Base-by-base conservation (phyloP, 345 rosid genomes). In the Gossypium longicalyx region DNA sequence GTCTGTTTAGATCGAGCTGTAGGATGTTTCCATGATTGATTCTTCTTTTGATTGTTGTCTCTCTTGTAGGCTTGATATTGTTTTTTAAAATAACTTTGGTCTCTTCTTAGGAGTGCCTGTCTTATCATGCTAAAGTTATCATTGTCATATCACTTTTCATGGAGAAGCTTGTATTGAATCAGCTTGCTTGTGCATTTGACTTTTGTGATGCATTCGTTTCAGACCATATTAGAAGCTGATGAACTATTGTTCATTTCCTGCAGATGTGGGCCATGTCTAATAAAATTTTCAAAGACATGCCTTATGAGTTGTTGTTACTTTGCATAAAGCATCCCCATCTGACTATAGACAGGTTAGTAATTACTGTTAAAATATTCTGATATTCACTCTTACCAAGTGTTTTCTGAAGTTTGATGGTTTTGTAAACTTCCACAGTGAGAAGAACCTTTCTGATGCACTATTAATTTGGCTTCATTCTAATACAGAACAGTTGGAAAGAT, bases 361-460 rank as follows among this genome's bases (percentile, higher is more conserved):
- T 61, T 56, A 23, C 77, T 54, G 3, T 13, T 61, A 65, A 13
- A 70, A 17, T 51, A 66, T 45, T 53, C 12, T 71, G 27, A 45
- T 54, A 79, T 58, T 56, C 45, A 61, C 22, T 45, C 29, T 48
- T 69, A 7, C n/a, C 0, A 17, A 41, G 12, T 74, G 52, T 74
- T 73, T 73, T 47, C 74, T 61, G 59, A 75, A 63, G 79, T 83
- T 80, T 87, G 75, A 84, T 80, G 52, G 64, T 72, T 78, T 72
- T 45, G 59, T 76, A 59, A 77, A 77, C 74, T 78, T 74, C 78
- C 62, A 62, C 91, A 93, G 98, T 73, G 97, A 93, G 83, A 84
- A 77, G 93, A 85, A 88, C 82, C 93, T 93, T 72, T 80, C 86
- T 69, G 85, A 88, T 68, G 92, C 83, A 75, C 84, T 90, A 79